Evolutionary conservation across 2,329 filamentous ascomycete genomes (phyloP), one percentile per base, ranked within the genome.

Genomic region (Myriosclerotinia curreyana): DNA sequence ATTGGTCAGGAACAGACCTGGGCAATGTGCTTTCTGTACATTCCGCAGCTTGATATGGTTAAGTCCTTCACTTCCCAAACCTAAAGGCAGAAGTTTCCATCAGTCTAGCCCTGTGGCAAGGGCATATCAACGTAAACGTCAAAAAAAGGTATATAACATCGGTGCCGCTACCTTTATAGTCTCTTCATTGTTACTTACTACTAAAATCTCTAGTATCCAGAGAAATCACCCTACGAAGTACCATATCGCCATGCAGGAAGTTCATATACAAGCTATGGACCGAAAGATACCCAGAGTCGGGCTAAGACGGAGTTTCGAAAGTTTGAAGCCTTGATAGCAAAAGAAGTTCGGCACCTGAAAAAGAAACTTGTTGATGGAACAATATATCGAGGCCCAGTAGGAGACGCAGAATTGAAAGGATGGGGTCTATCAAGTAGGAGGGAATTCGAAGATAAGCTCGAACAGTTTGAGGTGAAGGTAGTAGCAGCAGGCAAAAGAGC

Each of bases 1-100:
- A 73, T 68, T 72, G 74, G 76, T 77, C 71, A 71, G 70, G 62
- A 70, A 69, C 60, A 73, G 67, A 70, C 71, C 73, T 69, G 74
- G 72, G 55, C 71, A 71, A 71, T 80, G 78, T 74, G 73, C 79
- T 46, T 72, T 79, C 67, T 78, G 77, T 71, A 69, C 74, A 38
- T 76, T 78, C 66, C 75, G 73, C 68, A 68, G 73, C 48, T 66
- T 71, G 38, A 62, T 72, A 68, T 70, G 71, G 69, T 67, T 71
- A n/a, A 60, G 67, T 52, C 60, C 66, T 55, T 74, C 75, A 28
- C 9, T 31, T 38, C 28, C 48, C 31, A 28, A 20, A 34, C 11
- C 12, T 49, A 40, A 22, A 2, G 25, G 53, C 14, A 51, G 34
- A 50, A 64, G 22, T 48, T 64, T 64, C 46, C 61, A 64, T 58